These are phyloP conservation scores for Aspergillus udagawae DNA, from an alignment of 2,329 filamentous ascomycete species.

Conservation along the genomic window DNA sequence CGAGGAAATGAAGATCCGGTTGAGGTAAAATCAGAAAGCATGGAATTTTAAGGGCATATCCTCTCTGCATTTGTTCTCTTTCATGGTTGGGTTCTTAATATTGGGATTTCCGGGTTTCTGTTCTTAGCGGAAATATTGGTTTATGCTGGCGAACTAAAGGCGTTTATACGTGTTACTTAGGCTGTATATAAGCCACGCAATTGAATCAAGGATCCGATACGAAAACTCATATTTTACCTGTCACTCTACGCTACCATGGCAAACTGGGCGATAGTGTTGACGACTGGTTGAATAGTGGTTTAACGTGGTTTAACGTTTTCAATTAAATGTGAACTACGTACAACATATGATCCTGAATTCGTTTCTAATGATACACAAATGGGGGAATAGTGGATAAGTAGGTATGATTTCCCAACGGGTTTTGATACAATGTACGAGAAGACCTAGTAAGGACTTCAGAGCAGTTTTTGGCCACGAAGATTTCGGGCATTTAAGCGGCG, in stretches of 20 bases:
- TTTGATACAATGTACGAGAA: not conserved
- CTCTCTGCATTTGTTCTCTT: not conserved
- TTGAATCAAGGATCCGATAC: not conserved
- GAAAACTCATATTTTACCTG: not conserved
- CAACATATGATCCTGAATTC: conserved; percentile 12
- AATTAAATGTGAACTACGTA: not conserved
- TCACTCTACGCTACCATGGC: not conserved
- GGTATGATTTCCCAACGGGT: not conserved
- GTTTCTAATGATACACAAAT: conserved; percentile 21
- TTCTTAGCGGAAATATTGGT: conserved; percentile 9
- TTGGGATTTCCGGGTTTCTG: not conserved
- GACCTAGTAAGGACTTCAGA: not conserved
- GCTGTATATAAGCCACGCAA: not conserved
- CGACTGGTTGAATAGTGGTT: not conserved
- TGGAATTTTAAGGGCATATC: conserved; percentile 57
- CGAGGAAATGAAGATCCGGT: conserved; percentile 47
- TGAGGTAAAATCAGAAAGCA: conserved; percentile 46
- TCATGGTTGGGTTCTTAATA: not conserved
- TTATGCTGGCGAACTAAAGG: conserved; percentile 1
- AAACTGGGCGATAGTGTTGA: not conserved
- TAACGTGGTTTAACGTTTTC: not conserved
- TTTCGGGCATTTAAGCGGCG: conserved; percentile 53
- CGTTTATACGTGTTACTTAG: conserved; percentile 1
- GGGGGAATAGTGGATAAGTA: conserved; percentile 1
- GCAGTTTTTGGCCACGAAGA: not conserved